Evolutionary conservation across 1,139 yeast species (phyloP).

Genomic region (Yamadazyma conglobata): DNA sequence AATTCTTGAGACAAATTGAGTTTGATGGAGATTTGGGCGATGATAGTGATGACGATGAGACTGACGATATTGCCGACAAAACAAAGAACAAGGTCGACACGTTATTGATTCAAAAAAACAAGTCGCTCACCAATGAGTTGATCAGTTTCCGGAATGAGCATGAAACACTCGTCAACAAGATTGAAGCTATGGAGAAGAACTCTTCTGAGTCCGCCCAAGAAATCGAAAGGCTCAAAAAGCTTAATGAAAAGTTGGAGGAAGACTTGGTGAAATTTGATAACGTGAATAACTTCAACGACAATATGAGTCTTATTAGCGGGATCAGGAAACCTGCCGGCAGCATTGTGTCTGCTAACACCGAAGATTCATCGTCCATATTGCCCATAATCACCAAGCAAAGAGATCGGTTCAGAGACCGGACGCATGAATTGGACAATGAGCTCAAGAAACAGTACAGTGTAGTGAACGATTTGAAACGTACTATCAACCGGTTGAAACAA

Average conservation of each 20-base stretch:
- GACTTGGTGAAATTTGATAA: slow-evolving; percentile 60
- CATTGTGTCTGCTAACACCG: slow-evolving; percentile 15
- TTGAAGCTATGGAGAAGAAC: slow-evolving; percentile 39
- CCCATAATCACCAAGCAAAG: slow-evolving; percentile 93
- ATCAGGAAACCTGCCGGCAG: slow-evolving; percentile 39
- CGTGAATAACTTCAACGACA: slow-evolving; percentile 48
- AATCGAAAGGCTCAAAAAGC: slow-evolving; percentile 30
- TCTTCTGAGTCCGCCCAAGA: slow-evolving; percentile 33
- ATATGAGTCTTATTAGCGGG: slow-evolving; percentile 68
- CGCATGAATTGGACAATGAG: slow-evolving; percentile 81
- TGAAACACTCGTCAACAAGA: slow-evolving; percentile 33
- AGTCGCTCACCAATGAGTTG: slow-evolving; percentile 57
- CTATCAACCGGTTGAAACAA: slow-evolving; percentile 57
- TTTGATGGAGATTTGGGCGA: slow-evolving; percentile 47
- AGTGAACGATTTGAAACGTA: slow-evolving; percentile 60
- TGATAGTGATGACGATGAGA: slow-evolving; percentile 20
- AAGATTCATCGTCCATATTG: slow-evolving; percentile 45
- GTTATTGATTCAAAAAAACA: slow-evolving; percentile 56
- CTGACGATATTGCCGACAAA: slow-evolving; percentile 10
- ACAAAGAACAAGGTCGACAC: slow-evolving; percentile 35
- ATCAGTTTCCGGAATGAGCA: slow-evolving; percentile 55
- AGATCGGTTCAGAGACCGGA: slow-evolving; percentile 81
- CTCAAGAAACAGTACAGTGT: slow-evolving; percentile 54
- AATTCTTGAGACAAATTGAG: slow-evolving; percentile 68
- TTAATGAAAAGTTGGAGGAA: slow-evolving; percentile 64